Conservation (phyloP, 176 grass and related monocot genomes). For the Musa beccarii region DNA sequence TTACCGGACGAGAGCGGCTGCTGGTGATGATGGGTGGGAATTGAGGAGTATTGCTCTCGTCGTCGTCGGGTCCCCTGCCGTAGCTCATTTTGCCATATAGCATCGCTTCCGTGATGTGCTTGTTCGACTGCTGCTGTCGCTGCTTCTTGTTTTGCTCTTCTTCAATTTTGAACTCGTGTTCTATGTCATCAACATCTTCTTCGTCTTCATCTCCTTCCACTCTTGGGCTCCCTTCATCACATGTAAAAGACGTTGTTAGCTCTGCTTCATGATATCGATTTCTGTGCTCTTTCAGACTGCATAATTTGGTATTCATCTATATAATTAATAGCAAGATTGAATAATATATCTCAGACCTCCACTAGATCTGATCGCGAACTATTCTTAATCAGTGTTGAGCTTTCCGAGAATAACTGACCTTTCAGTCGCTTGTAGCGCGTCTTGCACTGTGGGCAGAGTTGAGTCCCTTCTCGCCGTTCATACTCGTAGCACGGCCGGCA, state of each 20-base stretch:
- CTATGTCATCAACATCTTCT: constrained; percentile 15
- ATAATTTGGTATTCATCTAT: too few relatives aligned
- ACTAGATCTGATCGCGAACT: too few relatives aligned
- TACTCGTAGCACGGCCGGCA: constrained; percentile 99
- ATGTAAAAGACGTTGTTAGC: constrained; percentile 7
- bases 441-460: constrained; percentile 93
- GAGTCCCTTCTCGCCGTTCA: constrained; percentile 90
- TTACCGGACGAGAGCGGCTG: constrained; percentile 65
- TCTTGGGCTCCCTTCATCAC: constrained; percentile 10
- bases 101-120: constrained; percentile 49
- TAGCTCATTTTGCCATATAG: constrained; percentile 30
- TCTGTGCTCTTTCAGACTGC: too few relatives aligned
- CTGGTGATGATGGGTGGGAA: constrained; percentile 91
- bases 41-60: constrained; percentile 43
- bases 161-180: constrained; percentile 19
- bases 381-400: too few relatives aligned
- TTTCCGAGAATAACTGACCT: constrained; percentile 23
- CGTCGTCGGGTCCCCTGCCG: constrained; percentile 41
- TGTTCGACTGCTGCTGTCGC: constrained; percentile 39
- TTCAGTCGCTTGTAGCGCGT: constrained; percentile 99
- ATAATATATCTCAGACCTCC: too few relatives aligned
- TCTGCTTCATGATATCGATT: constrained; percentile 32
- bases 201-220: constrained; percentile 20
- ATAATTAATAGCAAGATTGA: too few relatives aligned
- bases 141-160: constrained; percentile 14